Evolutionary conservation across 176 grass and related monocot species (phyloP), one percentile per base, ranked within the genome.

Genomic region (Coix lacrymajobi): DNA sequence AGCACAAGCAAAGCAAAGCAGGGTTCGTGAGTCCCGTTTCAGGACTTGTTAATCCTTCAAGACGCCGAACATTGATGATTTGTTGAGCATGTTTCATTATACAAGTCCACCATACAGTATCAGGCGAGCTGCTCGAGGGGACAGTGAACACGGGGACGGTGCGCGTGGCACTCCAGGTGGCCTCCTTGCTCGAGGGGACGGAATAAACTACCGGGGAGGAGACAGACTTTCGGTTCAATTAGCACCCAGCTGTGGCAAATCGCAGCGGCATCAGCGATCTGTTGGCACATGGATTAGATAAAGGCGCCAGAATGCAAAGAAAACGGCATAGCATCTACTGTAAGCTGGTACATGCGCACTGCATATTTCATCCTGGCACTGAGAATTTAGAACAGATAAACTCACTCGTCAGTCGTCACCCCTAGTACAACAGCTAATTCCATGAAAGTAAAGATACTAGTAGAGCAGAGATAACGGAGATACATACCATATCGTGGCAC

Each of bases 101-200:
- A 49, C 6, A 51, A 66, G 49, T 3, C 20, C 4, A 13, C 20
- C 4, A 13, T 7, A 51, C 14, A 17, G 45, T 6, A 49, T 10
- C 2, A 33, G 39, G 61, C 40, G 77, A 24, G 77, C 77, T n/a
- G 77, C 77, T 79, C 62, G 40, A 79, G 61, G 26, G 77, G 11
- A 46, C 28, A 33, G 6, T 9, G 6, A 65, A 41, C 39, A 33
- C 25, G 29, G 17, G 40, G 76, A 24, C 76, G 76, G 61, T 33
- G 61, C 30, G 10, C 22, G 28, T 79, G 61, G 44, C 61, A 14
- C 61, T 8, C 58, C 40, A 79, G 77, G 61, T 79, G 77, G 61
- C 77, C 61, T 8, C 40, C 58, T 14, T 8, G 38, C n/a, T n/a
- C n/a, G n/a, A n/a, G n/a, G n/a, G 25, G 41, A 63, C 39, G 16